Base-by-base conservation (phyloP, 345 rosid species). In the Aquilaria malaccensis region DNA sequence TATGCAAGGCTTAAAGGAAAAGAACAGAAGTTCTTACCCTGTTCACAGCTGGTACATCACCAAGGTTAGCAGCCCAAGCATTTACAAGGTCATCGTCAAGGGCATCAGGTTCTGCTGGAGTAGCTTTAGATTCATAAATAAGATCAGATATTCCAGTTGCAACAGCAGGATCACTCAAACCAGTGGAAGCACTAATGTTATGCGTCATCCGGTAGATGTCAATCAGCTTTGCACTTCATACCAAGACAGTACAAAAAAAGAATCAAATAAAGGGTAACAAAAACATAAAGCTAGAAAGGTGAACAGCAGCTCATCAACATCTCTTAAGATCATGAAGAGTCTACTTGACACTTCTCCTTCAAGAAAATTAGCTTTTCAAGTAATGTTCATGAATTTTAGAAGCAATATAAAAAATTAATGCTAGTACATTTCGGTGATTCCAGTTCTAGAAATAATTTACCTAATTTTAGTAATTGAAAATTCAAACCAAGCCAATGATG, bases 1-100 rank as follows among this genome's bases (percentile, higher is more conserved):
- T 14, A 55, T 29, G 61, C 55, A 32, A 46, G 45, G 73, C 70
- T 74, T 60, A 31, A n/a, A 64, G 53, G 32, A 30, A 48, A 32
- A 46, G 55, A 51, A 30, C 11, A 1, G 14, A 48, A 49, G 30
- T 55, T 55, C 79, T 66, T 72, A 94, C 97, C 95, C 99, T 81
- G 74, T 71, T 82, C 95, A 95, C 80, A 73, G 99, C 97, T 31
- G 99, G 97, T 48, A 90, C 96, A 75, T 94, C 97, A 51, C 93
- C 99, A 60, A 94, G 97, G 76, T 84, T 94, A 70, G 95, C 91
- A 52, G 97, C 97, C 99, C 99, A 94, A 50, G 96, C 99, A 77
- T 94, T 94, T 63, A 94, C 99, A 33, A 94, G 83, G 79, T 94
- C 99, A 82, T 94, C 95, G 68, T 94, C 97, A 56, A 94, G 83